phyloP scores from a whole-genome alignment of 1,284 basidiomycete species.

The Heterobasidion annosum region DNA sequence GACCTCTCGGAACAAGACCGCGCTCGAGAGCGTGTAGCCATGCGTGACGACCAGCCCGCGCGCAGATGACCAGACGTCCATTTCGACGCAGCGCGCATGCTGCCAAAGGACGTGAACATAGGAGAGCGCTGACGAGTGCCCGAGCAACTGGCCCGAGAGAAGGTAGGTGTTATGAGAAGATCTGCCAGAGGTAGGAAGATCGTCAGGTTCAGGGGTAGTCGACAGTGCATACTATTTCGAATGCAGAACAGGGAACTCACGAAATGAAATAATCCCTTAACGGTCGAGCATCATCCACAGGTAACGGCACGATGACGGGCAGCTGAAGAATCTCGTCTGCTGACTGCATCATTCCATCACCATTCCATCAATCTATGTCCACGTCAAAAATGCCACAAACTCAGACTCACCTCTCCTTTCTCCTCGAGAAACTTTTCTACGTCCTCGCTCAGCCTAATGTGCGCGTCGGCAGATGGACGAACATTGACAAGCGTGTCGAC shows the following conservation, averaged over 20 bases:
- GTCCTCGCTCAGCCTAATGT: constrained; percentile 13
- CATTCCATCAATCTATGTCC: neutral
- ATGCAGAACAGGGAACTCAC: constrained; percentile 23
- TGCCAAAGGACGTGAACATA: constrained; percentile 49
- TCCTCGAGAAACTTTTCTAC: constrained; percentile 14
- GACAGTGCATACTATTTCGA: neutral
- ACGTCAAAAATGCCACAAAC: too few relatives aligned
- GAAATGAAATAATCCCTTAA: constrained; percentile 50
- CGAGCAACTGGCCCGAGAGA: constrained; percentile 49
- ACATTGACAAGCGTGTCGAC: constrained; percentile 15
- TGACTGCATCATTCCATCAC: constrained; percentile 19
- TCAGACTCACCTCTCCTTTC: constrained; percentile 11
- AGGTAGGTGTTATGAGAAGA: constrained; percentile 66
- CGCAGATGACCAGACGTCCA: constrained; percentile 57
- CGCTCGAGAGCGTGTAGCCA: constrained; percentile 43
- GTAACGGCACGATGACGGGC: constrained; percentile 25
- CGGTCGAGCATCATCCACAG: constrained; percentile 34
- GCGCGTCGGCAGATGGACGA: constrained; percentile 6
- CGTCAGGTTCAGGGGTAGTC: neutral
- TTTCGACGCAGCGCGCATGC: constrained; percentile 56
- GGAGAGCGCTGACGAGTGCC: constrained; percentile 40
- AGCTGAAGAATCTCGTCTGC: constrained; percentile 23
- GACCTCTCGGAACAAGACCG: constrained; percentile 39
- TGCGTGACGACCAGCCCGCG: constrained; percentile 53
- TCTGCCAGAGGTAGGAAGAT: constrained; percentile 17